phyloP scores from a whole-genome alignment of 2,329 filamentous ascomycete genomes.

The Penicillium freii region DNA sequence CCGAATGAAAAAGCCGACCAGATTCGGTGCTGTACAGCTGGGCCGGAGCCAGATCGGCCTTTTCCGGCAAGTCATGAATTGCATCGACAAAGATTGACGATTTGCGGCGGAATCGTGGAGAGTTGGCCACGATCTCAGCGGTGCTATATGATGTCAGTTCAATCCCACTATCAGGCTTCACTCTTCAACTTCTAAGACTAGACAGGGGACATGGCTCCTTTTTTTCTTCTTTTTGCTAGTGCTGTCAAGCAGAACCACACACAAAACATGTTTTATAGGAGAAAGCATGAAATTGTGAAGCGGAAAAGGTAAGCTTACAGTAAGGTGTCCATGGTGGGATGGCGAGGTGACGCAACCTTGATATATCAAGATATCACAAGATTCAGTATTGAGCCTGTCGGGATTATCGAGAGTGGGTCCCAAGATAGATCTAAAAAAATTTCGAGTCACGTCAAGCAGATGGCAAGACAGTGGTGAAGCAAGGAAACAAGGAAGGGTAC shows the following conservation, averaged over 20 bases:
- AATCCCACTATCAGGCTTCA: conserved; percentile 3
- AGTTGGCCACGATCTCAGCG: conserved; percentile 86
- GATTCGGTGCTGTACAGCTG: conserved; percentile 99
- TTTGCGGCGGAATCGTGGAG: conserved; percentile 82
- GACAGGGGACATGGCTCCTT: neutral
- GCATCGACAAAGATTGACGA: conserved; percentile 97
- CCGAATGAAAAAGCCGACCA: conserved; percentile 92
- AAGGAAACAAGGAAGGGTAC: conserved; percentile 2
- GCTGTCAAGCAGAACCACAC: neutral
- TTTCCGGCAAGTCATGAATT: conserved; percentile 88
- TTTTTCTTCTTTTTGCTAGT: neutral
- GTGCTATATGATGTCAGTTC: conserved; percentile 58
- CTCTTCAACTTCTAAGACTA: neutral
- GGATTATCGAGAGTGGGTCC: neutral
- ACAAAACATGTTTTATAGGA: neutral
- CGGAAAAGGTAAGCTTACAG: conserved; percentile 38
- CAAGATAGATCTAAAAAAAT: neutral
- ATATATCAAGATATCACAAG: neutral
- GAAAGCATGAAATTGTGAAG: neutral
- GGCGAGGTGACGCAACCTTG: conserved; percentile 1
- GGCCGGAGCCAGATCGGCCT: conserved; percentile 81
- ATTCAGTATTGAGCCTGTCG: neutral
- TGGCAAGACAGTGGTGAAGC: neutral
- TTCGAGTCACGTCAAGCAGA: neutral
- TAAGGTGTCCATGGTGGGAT: conserved; percentile 48